Conservation (phyloP, 176 grass and related monocot genomes). For the Avena sativa region DNA sequence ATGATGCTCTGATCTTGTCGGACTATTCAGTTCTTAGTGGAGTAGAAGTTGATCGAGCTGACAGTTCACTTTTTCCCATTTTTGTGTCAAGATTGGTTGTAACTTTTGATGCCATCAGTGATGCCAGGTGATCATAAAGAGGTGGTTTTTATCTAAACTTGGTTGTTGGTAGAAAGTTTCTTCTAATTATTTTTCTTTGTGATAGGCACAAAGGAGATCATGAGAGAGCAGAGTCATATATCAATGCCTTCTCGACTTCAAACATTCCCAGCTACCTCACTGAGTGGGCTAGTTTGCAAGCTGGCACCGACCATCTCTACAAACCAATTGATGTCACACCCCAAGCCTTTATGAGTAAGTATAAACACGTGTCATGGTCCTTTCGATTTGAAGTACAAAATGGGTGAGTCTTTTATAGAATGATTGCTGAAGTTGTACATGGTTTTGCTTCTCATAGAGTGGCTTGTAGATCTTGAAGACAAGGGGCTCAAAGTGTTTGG, state of each 20-base stretch:
- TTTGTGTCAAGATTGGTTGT: conserved; percentile 76
- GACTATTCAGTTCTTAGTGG: conserved; percentile 83
- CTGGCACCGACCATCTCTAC: conserved; percentile 58
- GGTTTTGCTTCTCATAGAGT: conserved; percentile 73
- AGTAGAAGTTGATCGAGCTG: conserved; percentile 62
- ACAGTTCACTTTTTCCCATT: conserved; percentile 59
- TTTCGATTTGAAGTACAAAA: conserved; percentile 23
- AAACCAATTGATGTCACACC: conserved; percentile 71
- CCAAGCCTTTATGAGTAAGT: conserved; percentile 87
- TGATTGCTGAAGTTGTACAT: conserved; percentile 35
- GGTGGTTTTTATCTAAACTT: conserved; percentile 20
- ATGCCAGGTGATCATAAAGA: conserved; percentile 69
- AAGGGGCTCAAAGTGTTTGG: conserved; percentile 78
- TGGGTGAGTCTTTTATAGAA: not conserved
- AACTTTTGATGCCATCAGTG: conserved; percentile 67
- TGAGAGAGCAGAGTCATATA: conserved; percentile 65
- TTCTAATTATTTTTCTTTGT: conserved; percentile 47
- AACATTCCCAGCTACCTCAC: conserved; percentile 65
- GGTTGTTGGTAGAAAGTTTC: not conserved
- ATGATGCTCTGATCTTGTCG: conserved; percentile 83
- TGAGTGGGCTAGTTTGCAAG: conserved; percentile 60
- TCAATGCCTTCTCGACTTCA: conserved; percentile 83
- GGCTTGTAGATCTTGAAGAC: conserved; percentile 73
- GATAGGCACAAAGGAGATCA: conserved; percentile 81
- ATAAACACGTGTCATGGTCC: conserved; percentile 19